Base-by-base conservation (phyloP, 2,329 filamentous ascomycete species). In the Colletotrichum neosansevieriae region DNA sequence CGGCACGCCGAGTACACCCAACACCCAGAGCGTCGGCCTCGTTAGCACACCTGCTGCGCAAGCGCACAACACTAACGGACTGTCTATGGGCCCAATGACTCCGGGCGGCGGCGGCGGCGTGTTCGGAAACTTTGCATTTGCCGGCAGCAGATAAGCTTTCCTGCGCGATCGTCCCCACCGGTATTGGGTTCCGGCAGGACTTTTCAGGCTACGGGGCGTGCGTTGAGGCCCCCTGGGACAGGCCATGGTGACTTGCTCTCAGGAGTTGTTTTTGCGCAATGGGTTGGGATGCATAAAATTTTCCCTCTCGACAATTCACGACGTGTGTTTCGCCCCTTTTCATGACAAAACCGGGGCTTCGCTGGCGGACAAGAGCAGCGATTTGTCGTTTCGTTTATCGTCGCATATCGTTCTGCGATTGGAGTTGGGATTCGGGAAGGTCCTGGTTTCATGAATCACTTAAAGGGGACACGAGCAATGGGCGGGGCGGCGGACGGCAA, bases 101-200 rank as follows among this genome's bases (percentile, higher is more conserved):
- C 93, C 93, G 1, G 92, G 93, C 29, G 91, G 89, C 19, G 89
- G 89, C 2, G 90, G 90, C 29, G 91, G 92, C 58, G 89, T 91
- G 24, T 94, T 95, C 82, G 93, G 93, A 54, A 88, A 85, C 76
- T 95, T 95, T 80, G 83, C 85, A 68, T 87, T 88, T 79, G 80
- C 77, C 40, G 81, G 80, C 66, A 64, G 72, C 17, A 80, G 77
- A 72, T 74, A 63, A 49, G 38, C 42, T 49, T 58, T 15, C 7
- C 24, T 15, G 59, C 17, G 10, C 40, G n/a, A 38, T 34, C 36
- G 24, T 12, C 17, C 11, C 29, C 29, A 24, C 42, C 34, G n/a
- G 11, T 11, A 61, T 29, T 38, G 59, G 13, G 38, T 24, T 51
- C 42, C 58, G 21, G 34, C 42, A 34, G 7, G 15, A 29, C n/a